phyloP scores from a whole-genome alignment of 2,329 filamentous ascomycete species.

The Penicillium sp. region DNA sequence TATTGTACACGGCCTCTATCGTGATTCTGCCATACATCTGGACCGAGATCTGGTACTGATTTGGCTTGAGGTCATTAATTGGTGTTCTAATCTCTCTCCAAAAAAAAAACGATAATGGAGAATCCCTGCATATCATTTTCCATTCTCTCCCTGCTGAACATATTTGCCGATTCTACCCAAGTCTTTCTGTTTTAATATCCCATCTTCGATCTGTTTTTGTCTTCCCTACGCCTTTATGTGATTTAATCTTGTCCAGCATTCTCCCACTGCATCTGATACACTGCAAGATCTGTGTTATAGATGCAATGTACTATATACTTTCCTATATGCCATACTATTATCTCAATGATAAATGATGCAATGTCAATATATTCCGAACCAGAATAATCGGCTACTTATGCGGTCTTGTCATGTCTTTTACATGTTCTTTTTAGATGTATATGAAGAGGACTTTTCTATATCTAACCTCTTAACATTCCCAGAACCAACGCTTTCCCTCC shows the following conservation, averaged over 20 bases:
- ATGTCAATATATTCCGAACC: conserved; percentile 9
- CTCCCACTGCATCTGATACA: background rate
- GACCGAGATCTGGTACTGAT: conserved; percentile 58
- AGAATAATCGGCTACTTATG: too few species aligned
- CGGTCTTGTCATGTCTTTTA: too few species aligned
- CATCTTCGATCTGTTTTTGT: background rate
- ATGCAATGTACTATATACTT: conserved; percentile 13
- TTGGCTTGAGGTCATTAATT: background rate
- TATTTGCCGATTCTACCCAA: background rate
- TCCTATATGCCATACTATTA: conserved; percentile 5
- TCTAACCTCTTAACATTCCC: background rate
- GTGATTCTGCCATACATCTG: conserved; percentile 83
- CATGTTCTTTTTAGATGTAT: too few species aligned
- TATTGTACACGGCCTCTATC: conserved; percentile 76
- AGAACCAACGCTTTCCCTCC: background rate
- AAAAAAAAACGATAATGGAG: conserved; percentile 2
- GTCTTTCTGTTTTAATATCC: conserved; percentile 15
- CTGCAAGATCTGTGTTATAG: background rate
- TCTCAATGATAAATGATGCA: conserved; percentile 11
- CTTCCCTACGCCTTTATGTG: conserved; percentile 5
- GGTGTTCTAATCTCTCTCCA: conserved; percentile 2
- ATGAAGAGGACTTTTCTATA: too few species aligned
- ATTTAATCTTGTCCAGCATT: conserved; percentile 5
- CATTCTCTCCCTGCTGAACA: conserved; percentile 11
- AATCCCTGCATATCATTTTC: background rate